Evolutionary conservation across 2,329 filamentous ascomycete genomes (phyloP).

Genomic region (Tolypocladium album): DNA sequence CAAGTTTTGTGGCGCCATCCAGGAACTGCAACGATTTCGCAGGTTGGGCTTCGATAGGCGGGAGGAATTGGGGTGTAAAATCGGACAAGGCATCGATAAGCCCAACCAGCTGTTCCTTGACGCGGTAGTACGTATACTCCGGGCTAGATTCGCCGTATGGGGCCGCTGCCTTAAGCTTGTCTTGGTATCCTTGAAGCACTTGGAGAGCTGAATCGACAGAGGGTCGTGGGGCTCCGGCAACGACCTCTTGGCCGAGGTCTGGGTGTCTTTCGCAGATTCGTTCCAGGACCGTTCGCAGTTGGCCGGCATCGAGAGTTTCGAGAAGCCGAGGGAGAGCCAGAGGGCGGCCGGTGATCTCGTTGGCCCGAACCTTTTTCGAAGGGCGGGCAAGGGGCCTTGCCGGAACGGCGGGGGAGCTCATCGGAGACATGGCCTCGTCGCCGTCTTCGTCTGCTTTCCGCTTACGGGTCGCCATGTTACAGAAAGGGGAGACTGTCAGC

Average conservation of each 20-base stretch:
- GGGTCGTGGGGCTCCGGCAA: constrained; percentile 75
- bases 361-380: constrained; percentile 50
- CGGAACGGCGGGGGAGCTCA: constrained; percentile 66
- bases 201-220: constrained; percentile 70
- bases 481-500: constrained; percentile 31
- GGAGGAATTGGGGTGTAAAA: constrained; percentile 91
- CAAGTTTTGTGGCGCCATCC: constrained; percentile 79
- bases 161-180: constrained; percentile 65
- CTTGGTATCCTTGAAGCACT: constrained; percentile 74
- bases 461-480: constrained; percentile 54
- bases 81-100: constrained; percentile 85
- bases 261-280: constrained; percentile 86
- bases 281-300: constrained; percentile 78
- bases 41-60: constrained; percentile 79
- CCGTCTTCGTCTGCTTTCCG: constrained; percentile 74
- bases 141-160: constrained; percentile 78
- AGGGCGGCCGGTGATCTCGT: constrained; percentile 54
- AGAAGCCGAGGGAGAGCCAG: constrained; percentile 61
- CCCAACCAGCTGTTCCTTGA: constrained; percentile 68
- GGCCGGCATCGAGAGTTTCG: constrained; percentile 80
- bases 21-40: constrained; percentile 77
- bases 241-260: constrained; percentile 74
- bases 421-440: constrained; percentile 85
- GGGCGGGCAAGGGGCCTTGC: constrained; percentile 56
- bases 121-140: constrained; percentile 91